Base-by-base conservation (phyloP, 306 rosid species). In the Albizia julibrissin region DNA sequence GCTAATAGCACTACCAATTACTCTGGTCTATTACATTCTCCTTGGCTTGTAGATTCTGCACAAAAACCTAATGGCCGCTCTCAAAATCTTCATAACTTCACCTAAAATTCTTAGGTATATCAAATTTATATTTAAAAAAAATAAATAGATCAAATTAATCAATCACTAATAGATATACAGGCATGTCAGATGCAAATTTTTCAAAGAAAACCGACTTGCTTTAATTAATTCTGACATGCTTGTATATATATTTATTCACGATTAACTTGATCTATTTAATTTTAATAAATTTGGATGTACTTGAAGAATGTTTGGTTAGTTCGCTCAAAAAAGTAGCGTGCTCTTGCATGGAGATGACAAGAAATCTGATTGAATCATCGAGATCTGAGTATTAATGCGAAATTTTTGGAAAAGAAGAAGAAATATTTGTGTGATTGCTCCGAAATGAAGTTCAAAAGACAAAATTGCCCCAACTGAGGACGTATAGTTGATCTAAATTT, bases 1-100 rank as follows among this genome's bases (percentile, higher is more conserved):
- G 92, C 74, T 89, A 76, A 89, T 89, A 75, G 92, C 92, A 16
- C 79, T 89, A 6, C 92, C 92, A 68, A 89, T 89, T 39, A 89
- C 92, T 39, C 79, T 89, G 29, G 66, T 89, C 54, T 89, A 89
- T 83, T 89, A 89, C 84, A 89, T 89, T 58, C 74, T 89, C 61
- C 85, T 89, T 52, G 90, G 92, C 74, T 79, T 89, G 90, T 89
- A 84, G 33, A 69, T 19, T 0, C 24, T 37, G 3, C 31, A 4
- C 50, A 31, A 40, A 67, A 65, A 67, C 46, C 42, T 54, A 81
- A 64, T 50, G 86, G 46, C 11, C 54, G 80, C 83, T 76, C 80
- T 33, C 72, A 71, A n/a, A 18, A 46, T 50, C 21, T 24, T 43
- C 22, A 71, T 31, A 5, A 59, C 75, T 85, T 76, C 69, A n/a